Conservation (phyloP, 2,329 filamentous ascomycete genomes). For the Aspergillus terreus region DNA sequence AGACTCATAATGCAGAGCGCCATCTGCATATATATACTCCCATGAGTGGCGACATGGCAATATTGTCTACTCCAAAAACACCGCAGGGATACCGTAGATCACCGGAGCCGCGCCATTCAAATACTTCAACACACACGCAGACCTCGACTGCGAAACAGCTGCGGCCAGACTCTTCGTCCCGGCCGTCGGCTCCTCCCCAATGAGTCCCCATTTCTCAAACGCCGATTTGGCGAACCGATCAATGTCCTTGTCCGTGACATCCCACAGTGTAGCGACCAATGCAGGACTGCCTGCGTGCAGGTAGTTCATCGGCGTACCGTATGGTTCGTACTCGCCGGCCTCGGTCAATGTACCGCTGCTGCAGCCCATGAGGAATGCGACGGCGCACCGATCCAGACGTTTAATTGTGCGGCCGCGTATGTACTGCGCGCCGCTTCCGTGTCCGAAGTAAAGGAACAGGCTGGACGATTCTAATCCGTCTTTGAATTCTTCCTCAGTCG, state of each 20-base stretch:
- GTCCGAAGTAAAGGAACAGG: conserved; percentile 88
- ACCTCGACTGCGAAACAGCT: conserved; percentile 71
- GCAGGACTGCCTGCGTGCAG: conserved; percentile 83
- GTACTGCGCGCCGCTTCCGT: conserved; percentile 92
- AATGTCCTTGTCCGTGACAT: conserved; percentile 96
- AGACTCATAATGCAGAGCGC: background rate
- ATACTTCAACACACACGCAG: conserved; percentile 82
- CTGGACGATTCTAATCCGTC: conserved; percentile 62
- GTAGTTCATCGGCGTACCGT: conserved; percentile 87
- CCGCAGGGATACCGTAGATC: conserved; percentile 83
- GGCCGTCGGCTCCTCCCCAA: conserved; percentile 40
- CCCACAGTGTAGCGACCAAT: conserved; percentile 90
- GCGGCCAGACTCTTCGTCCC: conserved; percentile 61
- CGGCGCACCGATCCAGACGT: conserved; percentile 71
- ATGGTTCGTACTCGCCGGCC: conserved; percentile 83
- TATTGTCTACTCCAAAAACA: conserved; percentile 59
- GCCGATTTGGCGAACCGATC: conserved; percentile 80
- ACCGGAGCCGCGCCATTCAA: conserved; percentile 91
- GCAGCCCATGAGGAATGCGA: conserved; percentile 90
- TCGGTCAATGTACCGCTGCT: conserved; percentile 78
- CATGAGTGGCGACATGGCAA: background rate
- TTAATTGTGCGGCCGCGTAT: conserved; percentile 81
- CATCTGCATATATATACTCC: too few relatives aligned
- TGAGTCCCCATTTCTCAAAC: conserved; percentile 83
- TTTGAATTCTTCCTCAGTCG: conserved; percentile 75